Evolutionary conservation across 306 rosid genomes (phyloP).

Genomic region (Quercus robur): DNA sequence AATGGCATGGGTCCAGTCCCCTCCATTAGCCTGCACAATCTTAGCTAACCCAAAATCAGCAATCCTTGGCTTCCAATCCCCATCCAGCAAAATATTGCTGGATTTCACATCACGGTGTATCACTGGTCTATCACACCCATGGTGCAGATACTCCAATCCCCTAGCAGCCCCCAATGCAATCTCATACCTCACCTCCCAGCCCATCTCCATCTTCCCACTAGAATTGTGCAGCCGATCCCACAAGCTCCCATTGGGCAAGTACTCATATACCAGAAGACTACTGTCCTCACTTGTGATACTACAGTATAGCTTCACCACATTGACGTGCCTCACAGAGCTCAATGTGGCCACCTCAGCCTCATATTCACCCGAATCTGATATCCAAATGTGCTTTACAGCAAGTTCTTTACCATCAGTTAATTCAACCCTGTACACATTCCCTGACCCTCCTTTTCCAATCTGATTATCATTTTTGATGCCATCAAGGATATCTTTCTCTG

Average conservation of each 20-base stretch:
- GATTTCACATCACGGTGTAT: slow-evolving; percentile 90
- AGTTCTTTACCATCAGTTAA: slow-evolving; percentile 54
- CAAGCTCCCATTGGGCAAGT: slow-evolving; percentile 81
- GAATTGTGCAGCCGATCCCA: slow-evolving; percentile 73
- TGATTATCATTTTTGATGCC: slow-evolving; percentile 56
- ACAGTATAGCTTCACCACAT: slow-evolving; percentile 87
- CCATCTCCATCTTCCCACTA: slow-evolving; percentile 43
- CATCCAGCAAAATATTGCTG: slow-evolving; percentile 80
- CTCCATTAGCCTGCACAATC: slow-evolving; percentile 59
- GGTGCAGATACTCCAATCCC: slow-evolving; percentile 87
- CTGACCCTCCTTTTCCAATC: slow-evolving; percentile 92
- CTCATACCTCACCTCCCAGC: slow-evolving; percentile 77
- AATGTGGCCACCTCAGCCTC: slow-evolving; percentile 85
- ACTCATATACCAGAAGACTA: slow-evolving; percentile 80
- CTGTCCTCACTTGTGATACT: slow-evolving; percentile 91
- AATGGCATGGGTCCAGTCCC: slow-evolving; percentile 63
- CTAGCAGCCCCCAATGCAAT: slow-evolving; percentile 85
- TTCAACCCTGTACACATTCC: slow-evolving; percentile 67
- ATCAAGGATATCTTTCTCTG: slow-evolving; percentile 60
- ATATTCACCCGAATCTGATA: slow-evolving; percentile 42
- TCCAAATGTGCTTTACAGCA: slow-evolving; percentile 84
- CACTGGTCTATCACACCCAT: slow-evolving; percentile 71
- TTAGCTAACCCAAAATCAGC: slow-evolving; percentile 96
- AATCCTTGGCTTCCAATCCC: slow-evolving; percentile 76
- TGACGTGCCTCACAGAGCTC: slow-evolving; percentile 85